These are phyloP conservation scores for Talaromyces albobiverticillius DNA, from an alignment of 2,329 filamentous ascomycete genomes.

Conservation along the genomic window DNA sequence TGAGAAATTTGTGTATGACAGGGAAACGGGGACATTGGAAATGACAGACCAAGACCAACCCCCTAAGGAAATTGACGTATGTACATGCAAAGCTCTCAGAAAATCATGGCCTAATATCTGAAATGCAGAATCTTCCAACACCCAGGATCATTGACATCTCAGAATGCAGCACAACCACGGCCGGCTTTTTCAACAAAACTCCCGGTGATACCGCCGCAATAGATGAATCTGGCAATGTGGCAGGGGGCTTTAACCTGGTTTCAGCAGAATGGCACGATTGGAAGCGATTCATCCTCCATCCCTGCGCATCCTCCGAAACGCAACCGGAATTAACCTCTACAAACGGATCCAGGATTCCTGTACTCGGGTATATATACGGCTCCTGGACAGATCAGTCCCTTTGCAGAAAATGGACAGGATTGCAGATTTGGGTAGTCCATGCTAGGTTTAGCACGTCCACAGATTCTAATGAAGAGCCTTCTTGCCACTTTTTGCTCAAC, in stretches of 20 bases:
- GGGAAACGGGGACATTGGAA: neutral
- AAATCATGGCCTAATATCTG: neutral
- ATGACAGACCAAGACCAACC: neutral
- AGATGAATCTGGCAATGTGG: neutral
- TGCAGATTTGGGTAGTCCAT: conserved; percentile 7
- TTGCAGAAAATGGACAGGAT: neutral
- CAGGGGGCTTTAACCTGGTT: conserved; percentile 8
- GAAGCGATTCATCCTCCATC: conserved; percentile 9
- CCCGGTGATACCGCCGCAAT: conserved; percentile 8
- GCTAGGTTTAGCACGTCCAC: neutral
- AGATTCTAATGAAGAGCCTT: neutral
- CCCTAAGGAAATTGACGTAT: conserved; percentile 1
- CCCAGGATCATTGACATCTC: neutral
- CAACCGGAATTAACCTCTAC: conserved; percentile 6
- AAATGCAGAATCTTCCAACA: neutral
- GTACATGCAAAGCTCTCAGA: neutral
- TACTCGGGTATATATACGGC: conserved; percentile 11
- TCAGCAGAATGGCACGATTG: conserved; percentile 12
- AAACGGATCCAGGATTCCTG: conserved; percentile 1
- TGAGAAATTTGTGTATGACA: conserved; percentile 4
- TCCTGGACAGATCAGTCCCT: conserved; percentile 7
- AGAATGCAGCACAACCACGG: neutral
- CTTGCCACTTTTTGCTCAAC: conserved; percentile 12
- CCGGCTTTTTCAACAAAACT: conserved; percentile 7
- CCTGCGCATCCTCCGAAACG: neutral